Percentiles rank a stretch among this genome's conserved stretches.
phyloP scores from a whole-genome alignment of 2,329 filamentous ascomycete species.

The Boeremia lycopersici region DNA sequence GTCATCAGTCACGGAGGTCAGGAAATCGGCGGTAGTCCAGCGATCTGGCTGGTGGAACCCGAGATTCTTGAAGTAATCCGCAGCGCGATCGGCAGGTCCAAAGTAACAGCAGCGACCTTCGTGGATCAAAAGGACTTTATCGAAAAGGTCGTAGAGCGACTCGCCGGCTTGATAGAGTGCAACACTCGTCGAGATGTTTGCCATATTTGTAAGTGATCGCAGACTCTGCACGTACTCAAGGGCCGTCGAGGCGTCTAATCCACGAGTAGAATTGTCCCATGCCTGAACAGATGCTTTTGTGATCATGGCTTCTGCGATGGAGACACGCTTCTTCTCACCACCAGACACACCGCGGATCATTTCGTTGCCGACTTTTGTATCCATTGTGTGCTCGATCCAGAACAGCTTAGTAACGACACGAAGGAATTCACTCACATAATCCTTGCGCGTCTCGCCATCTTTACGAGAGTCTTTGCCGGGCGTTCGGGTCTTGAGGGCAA shows the following conservation, averaged over 20 bases:
- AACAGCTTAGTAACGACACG: conserved; percentile 73
- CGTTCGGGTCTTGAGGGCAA: conserved; percentile 72
- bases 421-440: conserved; percentile 67
- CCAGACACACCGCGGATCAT: conserved; percentile 67
- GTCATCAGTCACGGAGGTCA: conserved; percentile 71
- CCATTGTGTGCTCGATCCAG: conserved; percentile 72
- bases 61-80: conserved; percentile 68
- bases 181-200: conserved; percentile 66
- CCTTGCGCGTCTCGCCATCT: conserved; percentile 64
- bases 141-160: conserved; percentile 47
- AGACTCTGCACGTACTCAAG: conserved; percentile 74
- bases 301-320: conserved; percentile 57
- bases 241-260: conserved; percentile 75
- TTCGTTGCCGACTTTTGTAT: conserved; percentile 77
- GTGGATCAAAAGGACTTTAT: conserved; percentile 50
- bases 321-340: conserved; percentile 57
- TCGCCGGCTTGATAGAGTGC: conserved; percentile 72
- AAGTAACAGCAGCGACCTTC: conserved; percentile 61
- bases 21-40: conserved; percentile 73
- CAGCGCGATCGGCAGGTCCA: conserved; percentile 65
- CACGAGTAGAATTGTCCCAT: conserved; percentile 69
- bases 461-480: conserved; percentile 66
- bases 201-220: conserved; percentile 68
- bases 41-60: conserved; percentile 71
- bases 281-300: conserved; percentile 47